phyloP scores from a whole-genome alignment of 2,329 filamentous ascomycete species.

The Zymoseptoria brevis region DNA sequence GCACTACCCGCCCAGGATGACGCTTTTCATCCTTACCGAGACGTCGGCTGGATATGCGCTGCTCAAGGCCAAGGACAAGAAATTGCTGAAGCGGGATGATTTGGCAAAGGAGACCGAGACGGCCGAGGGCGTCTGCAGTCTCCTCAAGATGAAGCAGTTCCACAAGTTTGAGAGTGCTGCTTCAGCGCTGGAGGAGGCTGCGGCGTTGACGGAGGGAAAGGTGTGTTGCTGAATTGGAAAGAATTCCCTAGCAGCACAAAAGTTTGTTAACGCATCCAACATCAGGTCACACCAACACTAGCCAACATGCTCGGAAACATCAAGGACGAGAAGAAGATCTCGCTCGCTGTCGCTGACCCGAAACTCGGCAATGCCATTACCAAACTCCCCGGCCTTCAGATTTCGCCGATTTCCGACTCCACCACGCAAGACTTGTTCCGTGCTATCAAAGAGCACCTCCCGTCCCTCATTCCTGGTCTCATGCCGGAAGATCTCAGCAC shows the following conservation, averaged over 20 bases:
- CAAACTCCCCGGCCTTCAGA: constrained; percentile 79
- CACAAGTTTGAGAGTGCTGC: constrained; percentile 93
- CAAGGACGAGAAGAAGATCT: constrained; percentile 96
- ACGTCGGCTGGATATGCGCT: constrained; percentile 95
- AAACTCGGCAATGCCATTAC: constrained; percentile 87
- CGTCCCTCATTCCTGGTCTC: constrained; percentile 83
- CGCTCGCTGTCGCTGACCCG: constrained; percentile 84
- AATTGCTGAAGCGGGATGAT: constrained; percentile 83
- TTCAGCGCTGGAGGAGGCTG: constrained; percentile 81
- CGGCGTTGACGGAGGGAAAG: constrained; percentile 84
- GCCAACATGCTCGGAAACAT: constrained; percentile 74
- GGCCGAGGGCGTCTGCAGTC: constrained; percentile 75
- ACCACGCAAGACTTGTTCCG: constrained; percentile 83
- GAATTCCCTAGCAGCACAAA: neutral
- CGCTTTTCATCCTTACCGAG: constrained; percentile 77
- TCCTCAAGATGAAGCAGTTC: constrained; percentile 96
- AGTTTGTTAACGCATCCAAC: neutral
- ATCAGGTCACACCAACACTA: constrained; percentile 72
- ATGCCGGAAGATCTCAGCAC: constrained; percentile 78
- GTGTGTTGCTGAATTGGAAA: constrained; percentile 15
- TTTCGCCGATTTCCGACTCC: constrained; percentile 75
- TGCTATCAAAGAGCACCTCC: constrained; percentile 83
- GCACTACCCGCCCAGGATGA: constrained; percentile 30
- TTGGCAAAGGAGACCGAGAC: constrained; percentile 65
- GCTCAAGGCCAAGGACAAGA: constrained; percentile 98